Base-by-base conservation (phyloP, 176 grass and related monocot species). In the Canna indica region DNA sequence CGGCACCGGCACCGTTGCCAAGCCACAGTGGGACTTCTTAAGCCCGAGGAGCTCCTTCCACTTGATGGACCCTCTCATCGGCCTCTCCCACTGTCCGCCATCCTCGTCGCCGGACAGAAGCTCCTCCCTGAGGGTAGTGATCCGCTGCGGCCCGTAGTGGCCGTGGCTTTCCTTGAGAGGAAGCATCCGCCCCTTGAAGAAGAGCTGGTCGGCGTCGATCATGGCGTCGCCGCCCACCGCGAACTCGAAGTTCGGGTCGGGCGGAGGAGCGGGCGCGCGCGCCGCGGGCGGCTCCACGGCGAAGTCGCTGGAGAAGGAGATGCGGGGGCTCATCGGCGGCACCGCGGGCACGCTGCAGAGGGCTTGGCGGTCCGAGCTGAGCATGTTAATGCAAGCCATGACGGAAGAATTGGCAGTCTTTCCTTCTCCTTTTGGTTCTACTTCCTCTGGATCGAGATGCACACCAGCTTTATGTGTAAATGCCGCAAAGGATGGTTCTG, bases 271-370 rank as follows among this genome's bases (percentile, higher is more conserved):
- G 14, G 77, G 80, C 72, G 62, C 75, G 26, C 66, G 76, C 62
- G 76, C 72, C 66, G 87, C 77, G 36, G 86, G 79, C 59, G 75
- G 79, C 67, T 99, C 94, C 25, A 99, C 80, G 32, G 75, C 85
- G 78, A 99, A 99, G 86, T 93, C 94, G 50, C 81, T 99, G 24
- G 94, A 99, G 86, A 99, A 99, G 75, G 94, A 99, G 84, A 99
- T 90, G 82, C 94, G 94, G 33, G 87, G 86, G 14, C 86, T 75
- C 57, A 88, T 52, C 50, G 75, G 78, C 47, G 72, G 56, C 54
- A 79, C 42, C 64, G 30, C 59, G 9, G 29, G 59, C 59, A 63
- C 63, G 35, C 34, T 14, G 63, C 63, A 14, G 34, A 66, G 35
- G 18, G 5, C 71, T 14, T 59, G 36, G 36, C 73, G 77, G 39